These are phyloP conservation scores for Colletotrichum spaethianum DNA, from an alignment of 2,329 filamentous ascomycete genomes.

Conservation along the genomic window DNA sequence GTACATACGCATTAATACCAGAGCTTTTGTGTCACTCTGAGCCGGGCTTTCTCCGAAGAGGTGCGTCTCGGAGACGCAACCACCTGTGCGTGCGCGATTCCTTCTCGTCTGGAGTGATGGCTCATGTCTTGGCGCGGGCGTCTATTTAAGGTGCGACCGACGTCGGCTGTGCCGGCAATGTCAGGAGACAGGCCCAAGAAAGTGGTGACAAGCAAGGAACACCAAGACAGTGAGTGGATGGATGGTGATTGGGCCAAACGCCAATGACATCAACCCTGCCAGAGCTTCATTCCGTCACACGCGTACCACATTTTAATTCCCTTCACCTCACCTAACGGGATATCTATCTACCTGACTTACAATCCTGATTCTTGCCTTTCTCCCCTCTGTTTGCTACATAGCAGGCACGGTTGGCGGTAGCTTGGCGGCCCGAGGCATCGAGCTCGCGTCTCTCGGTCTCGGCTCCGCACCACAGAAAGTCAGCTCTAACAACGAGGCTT, in stretches of 20 bases:
- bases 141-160: conserved; percentile 26
- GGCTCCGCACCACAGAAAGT: not conserved
- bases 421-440: not conserved
- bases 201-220: not conserved
- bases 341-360: not conserved
- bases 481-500: conserved; percentile 37
- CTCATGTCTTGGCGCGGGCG: conserved; percentile 7
- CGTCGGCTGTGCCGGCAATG: conserved; percentile 15
- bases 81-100: not conserved
- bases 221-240: not conserved
- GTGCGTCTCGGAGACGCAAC: not conserved
- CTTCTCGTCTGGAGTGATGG: not conserved
- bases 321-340: not conserved
- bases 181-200: not conserved
- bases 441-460: conserved; percentile 7
- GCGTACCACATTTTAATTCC: not conserved
- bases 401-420: not conserved
- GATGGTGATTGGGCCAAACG: conserved; percentile 22
- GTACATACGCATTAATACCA: not conserved
- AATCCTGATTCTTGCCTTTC: not conserved
- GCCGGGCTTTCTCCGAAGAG: not conserved
- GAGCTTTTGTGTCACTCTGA: not conserved
- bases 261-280: conserved; percentile 31
- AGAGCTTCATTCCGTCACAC: conserved; percentile 8
- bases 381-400: not conserved